These are phyloP conservation scores for Tylopilus subfusipes DNA, from an alignment of 768 basidiomycete species.

Conservation along the genomic window DNA sequence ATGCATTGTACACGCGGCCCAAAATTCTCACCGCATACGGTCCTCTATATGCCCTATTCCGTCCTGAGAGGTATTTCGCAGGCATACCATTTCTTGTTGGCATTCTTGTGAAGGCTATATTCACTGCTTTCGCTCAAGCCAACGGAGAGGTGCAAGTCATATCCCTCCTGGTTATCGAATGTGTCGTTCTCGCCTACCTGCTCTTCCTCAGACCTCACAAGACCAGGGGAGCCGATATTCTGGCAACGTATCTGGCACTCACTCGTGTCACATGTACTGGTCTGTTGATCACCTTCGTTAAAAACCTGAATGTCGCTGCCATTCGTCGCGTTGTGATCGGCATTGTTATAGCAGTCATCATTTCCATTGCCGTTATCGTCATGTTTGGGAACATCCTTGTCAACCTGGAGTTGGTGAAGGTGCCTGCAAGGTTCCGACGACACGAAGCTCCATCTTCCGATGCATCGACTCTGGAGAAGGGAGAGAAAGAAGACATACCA, in stretches of 20 bases:
- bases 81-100: slow-evolving; percentile 54
- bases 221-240: slow-evolving; percentile 66
- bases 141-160: slow-evolving; percentile 69
- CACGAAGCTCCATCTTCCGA: slow-evolving; percentile 9
- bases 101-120: slow-evolving; percentile 63
- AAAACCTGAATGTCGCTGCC: slow-evolving; percentile 56
- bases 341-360: slow-evolving; percentile 66
- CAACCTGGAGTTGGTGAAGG: slow-evolving; percentile 40
- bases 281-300: slow-evolving; percentile 73
- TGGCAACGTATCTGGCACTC: slow-evolving; percentile 62
- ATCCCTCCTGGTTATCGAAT: slow-evolving; percentile 63
- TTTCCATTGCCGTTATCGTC: slow-evolving; percentile 65
- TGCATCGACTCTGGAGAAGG: slow-evolving; percentile 30
- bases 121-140: slow-evolving; percentile 62
- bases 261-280: slow-evolving; percentile 68
- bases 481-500: slow-evolving; percentile 16
- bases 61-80: slow-evolving; percentile 64
- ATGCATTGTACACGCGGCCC: slow-evolving; percentile 36
- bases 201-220: slow-evolving; percentile 59
- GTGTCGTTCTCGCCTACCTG: slow-evolving; percentile 50
- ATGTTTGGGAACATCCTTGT: slow-evolving; percentile 64
- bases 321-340: slow-evolving; percentile 85
- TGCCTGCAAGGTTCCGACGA: slow-evolving; percentile 18
- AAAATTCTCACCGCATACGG: slow-evolving; percentile 42
- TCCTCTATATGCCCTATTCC: slow-evolving; percentile 67